Percentiles rank a stretch among this genome's conserved stretches.
These are phyloP conservation scores for Metschnikowia cerradonensis DNA, from an alignment of 805 yeast species.

Conservation along the genomic window DNA sequence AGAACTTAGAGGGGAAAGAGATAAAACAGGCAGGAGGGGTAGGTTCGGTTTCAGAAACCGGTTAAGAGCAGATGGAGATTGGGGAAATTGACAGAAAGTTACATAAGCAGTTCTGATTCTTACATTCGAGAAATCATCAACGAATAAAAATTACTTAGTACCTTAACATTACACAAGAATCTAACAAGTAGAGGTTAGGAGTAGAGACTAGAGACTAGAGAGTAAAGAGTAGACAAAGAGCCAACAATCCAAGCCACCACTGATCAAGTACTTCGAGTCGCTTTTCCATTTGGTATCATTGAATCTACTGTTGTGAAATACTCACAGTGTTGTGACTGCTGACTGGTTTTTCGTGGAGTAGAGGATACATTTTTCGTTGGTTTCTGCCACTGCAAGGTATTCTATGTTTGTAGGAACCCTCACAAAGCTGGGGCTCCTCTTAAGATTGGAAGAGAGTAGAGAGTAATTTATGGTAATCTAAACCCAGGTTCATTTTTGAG, in stretches of 20 bases:
- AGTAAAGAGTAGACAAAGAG: too few species aligned
- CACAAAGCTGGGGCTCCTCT: slow-evolving; percentile 64
- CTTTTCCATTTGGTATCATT: slow-evolving; percentile 74
- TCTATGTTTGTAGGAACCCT: slow-evolving; percentile 61
- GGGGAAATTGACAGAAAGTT: too few species aligned
- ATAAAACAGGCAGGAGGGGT: slow-evolving; percentile 7
- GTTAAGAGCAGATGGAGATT: too few species aligned
- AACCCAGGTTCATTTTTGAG: too few species aligned
- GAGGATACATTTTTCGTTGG: slow-evolving; percentile 78
- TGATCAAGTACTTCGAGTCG: slow-evolving; percentile 67
- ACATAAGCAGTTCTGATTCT: too few species aligned
- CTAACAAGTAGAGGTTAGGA: too few species aligned
- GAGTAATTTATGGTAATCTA: too few species aligned
- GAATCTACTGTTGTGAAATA: slow-evolving; percentile 85
- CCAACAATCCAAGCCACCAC: slow-evolving; percentile 82
- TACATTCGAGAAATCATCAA: too few species aligned
- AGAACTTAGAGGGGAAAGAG: slow-evolving; percentile 73
- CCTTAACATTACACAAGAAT: too few species aligned
- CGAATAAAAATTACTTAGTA: too few species aligned
- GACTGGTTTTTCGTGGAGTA: slow-evolving; percentile 52
- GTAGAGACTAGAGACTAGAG: slow-evolving; percentile 50
- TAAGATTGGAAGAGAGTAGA: slow-evolving; percentile 28
- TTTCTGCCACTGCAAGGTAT: slow-evolving; percentile 80
- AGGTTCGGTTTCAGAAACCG: neutral
- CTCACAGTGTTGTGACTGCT: slow-evolving; percentile 84